Base-by-base conservation (phyloP, 768 basidiomycete genomes). In the Pulveroboletus sp. region DNA sequence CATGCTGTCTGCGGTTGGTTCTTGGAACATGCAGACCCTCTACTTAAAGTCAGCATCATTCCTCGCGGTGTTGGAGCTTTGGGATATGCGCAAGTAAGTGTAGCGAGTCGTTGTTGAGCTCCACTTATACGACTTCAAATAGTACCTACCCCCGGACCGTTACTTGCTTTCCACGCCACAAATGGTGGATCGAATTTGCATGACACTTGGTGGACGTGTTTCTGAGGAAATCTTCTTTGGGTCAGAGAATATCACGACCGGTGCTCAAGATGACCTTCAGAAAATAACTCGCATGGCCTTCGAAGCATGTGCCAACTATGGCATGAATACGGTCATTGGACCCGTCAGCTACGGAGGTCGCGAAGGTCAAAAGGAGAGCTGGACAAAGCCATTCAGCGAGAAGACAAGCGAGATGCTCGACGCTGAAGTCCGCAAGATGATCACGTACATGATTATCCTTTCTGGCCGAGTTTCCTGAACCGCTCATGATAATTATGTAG, bases 1-100 rank as follows among this genome's bases (percentile, higher is more conserved):
- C 96, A 99, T 69, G 96, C 96, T 18, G 86, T 98, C 39, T 94
- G 91, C 62, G 96, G 96, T 4, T 99, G 96, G 96, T 97, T 89
- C 78, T 74, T 99, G 58, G 93, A 98, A 70, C 91, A 94, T 56
- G 96, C 96, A 39, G 93, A 98, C 64, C 95, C 95, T 33, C 71
- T 98, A 42, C 80, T 97, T 56, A 97, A 99, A 71, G 96, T 99
- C 51, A 94, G 90, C 70, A 99, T 99, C 68, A 97, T 99, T 54
- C 96, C 96, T 37, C 82, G 94, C 58, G 96, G 96, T 46, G 85
- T 90, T 43, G 96, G 94, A 32, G 93, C 94, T 21, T 76, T 99
- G 36, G 95, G 95, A 41, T 99, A 98, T 69, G 95, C 95, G 39
- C 93, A 93, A 77, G 91, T 89, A 58, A 58, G 73, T 65, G 7